Base-by-base conservation (phyloP, 495 filamentous ascomycete genomes). In the Podospora tetraspora region DNA sequence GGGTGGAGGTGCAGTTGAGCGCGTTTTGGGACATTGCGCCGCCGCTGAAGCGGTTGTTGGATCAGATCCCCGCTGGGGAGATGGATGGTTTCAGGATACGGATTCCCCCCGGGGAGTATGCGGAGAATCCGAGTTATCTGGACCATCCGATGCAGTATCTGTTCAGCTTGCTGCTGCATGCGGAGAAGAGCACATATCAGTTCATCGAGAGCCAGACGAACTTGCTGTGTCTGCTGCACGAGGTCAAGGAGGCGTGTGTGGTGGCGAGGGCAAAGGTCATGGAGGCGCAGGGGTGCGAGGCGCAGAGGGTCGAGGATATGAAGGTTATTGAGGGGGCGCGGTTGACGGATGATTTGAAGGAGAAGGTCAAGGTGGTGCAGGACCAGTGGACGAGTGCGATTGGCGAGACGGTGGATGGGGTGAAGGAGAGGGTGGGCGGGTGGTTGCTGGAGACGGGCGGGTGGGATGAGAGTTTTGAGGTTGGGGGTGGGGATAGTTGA, bases 11-110 rank as follows among this genome's bases (percentile, higher is more conserved):
- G 32, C 96, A 97, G 76, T 85, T 97, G 0, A 91, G 88, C 19
- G 93, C 93, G 3, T 99, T 97, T 80, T 99, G 95, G 95, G 96
- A 99, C 73, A 96, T 98, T 70, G 95, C 93, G 0, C 96, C 96
- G 1, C 84, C 87, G 1, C 84, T 99, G 0, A 82, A 89, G 11
- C 84, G 87, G 1, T 77, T 97, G 23, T 85, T 94, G 6, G 90
- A 95, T 71, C 90, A 90, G 72, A 86, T 97, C 19, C 94, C 93
- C 0, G 68, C 69, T 22, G 43, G 43, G 5, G 72, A 80, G 24
- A 76, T 83, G 66, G 69, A 71, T 19, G 71, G 72, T n/a, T 84
- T 92, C 65, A 70, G 76, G 11, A 85, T 88, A 63, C 89, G 91
- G 76, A 86, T 99, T 62, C 95, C 95, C 0, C 71, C 82, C 0